Base-by-base conservation (phyloP, 331 rosid species). In the Ulmus americana region DNA sequence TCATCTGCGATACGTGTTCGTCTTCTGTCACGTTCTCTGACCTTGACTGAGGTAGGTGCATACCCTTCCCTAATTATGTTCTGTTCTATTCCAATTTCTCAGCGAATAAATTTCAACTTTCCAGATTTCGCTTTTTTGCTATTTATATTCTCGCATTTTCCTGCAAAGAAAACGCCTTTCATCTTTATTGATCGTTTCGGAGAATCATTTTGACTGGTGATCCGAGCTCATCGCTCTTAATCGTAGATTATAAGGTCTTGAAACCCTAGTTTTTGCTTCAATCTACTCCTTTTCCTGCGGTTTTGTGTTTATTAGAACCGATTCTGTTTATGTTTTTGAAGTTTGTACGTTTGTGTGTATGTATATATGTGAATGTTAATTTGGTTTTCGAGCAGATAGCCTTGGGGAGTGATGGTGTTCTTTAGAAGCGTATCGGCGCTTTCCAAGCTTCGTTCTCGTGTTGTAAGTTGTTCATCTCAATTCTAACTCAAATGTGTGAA, bases 381-480 rank as follows among this genome's bases (percentile, higher is more conserved):
- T 64, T 56, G 70, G 43, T 61, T 39, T 41, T 60, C 40, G 40
- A 35, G 74, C 73, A 76, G 85, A 72, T 68, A 45, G 48, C 50
- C 35, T 13, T 38, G 38, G 68, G 42, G 63, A 59, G 70, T 35
- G 16, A 89, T 89, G 98, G 88, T 81, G 69, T 88, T 91, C 76
- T 94, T 85, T 80, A 81, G 84, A 79, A 76, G 90, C 76, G 71
- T 79, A 67, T 64, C 88, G 66, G 85, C 80, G 22, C 84, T 91
- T 74, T 91, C 97, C 18, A 83, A 76, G 78, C 86, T 94, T 61
- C 95, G 97, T 61, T 85, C 97, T 77, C 95, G 94, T 28, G 66
- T 73, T 63, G 98, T 90, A 79, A 79, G 82, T 83, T 16, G 55
- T 13, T 16, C 1, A 5, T 47, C 28, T 43, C 39, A 39, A n/a